Percentiles rank a stretch among this genome's conserved stretches.
Conservation (phyloP, 441 rosid species). For the Melastoma candidum region DNA sequence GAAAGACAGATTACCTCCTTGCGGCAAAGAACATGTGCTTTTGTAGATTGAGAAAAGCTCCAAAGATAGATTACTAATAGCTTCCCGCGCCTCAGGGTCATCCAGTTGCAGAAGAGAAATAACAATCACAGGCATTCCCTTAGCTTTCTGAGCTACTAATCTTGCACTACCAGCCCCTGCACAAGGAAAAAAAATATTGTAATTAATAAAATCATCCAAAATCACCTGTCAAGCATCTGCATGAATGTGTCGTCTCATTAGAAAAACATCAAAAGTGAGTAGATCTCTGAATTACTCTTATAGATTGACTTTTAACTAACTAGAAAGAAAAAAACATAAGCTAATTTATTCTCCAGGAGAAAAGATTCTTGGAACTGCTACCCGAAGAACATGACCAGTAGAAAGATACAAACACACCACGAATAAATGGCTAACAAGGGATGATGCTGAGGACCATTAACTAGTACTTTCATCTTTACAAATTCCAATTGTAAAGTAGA, state of each 20-base stretch:
- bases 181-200: slow-evolving; percentile 1
- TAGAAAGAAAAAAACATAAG: too few relatives aligned
- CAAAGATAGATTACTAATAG: slow-evolving; percentile 44
- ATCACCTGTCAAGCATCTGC: too few relatives aligned
- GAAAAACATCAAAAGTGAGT: neutral
- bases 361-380: too few relatives aligned
- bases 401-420: too few relatives aligned
- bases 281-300: too few relatives aligned
- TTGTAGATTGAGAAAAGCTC: slow-evolving; percentile 51
- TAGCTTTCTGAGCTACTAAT: slow-evolving; percentile 70
- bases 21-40: slow-evolving; percentile 19
- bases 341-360: too few relatives aligned
- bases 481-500: neutral
- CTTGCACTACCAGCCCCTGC: slow-evolving; percentile 41
- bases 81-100: slow-evolving; percentile 48
- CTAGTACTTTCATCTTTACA: too few relatives aligned
- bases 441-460: too few relatives aligned
- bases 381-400: too few relatives aligned
- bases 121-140: slow-evolving; percentile 75
- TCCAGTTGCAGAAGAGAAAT: slow-evolving; percentile 40
- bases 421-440: too few relatives aligned
- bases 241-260: neutral
- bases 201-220: too few relatives aligned
- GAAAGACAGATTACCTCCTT: slow-evolving; percentile 32
- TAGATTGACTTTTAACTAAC: too few relatives aligned